These are phyloP conservation scores for Ampelocalamus luodianensis DNA, from an alignment of 176 grass and related monocot genomes.

Conservation along the genomic window DNA sequence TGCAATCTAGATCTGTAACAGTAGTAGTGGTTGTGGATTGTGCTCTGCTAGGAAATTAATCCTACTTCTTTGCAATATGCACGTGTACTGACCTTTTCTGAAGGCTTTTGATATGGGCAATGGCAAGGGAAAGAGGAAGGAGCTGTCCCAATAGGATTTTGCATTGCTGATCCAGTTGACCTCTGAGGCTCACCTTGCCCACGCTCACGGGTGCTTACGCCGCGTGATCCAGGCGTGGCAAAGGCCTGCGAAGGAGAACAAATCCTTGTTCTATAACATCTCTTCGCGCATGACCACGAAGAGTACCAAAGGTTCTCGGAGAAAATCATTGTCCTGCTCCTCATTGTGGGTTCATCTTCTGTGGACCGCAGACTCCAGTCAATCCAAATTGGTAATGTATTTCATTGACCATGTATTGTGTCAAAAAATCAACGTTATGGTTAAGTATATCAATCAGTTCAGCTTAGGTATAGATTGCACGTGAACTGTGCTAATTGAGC, in stretches of 20 bases:
- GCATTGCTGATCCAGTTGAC: constrained; percentile 81
- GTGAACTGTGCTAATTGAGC: neutral
- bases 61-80: neutral
- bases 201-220: constrained; percentile 79
- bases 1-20: neutral
- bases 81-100: neutral
- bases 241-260: constrained; percentile 90
- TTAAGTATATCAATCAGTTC: neutral
- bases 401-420: constrained; percentile 1
- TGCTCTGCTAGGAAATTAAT: neutral
- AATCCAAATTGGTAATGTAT: constrained; percentile 78
- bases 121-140: constrained; percentile 78
- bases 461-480: neutral
- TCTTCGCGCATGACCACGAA: constrained; percentile 50
- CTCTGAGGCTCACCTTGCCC: constrained; percentile 78
- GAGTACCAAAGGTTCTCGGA: constrained; percentile 85
- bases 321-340: constrained; percentile 89
- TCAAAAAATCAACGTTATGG: neutral
- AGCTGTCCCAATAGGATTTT: constrained; percentile 66
- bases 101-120: constrained; percentile 69
- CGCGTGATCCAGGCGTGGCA: constrained; percentile 75
- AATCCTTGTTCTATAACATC: constrained; percentile 77
- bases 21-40: neutral
- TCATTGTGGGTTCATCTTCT: constrained; percentile 91
- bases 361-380: constrained; percentile 80